Evolutionary conservation across 306 rosid genomes (phyloP).

Genomic region (Pyrus communis): DNA sequence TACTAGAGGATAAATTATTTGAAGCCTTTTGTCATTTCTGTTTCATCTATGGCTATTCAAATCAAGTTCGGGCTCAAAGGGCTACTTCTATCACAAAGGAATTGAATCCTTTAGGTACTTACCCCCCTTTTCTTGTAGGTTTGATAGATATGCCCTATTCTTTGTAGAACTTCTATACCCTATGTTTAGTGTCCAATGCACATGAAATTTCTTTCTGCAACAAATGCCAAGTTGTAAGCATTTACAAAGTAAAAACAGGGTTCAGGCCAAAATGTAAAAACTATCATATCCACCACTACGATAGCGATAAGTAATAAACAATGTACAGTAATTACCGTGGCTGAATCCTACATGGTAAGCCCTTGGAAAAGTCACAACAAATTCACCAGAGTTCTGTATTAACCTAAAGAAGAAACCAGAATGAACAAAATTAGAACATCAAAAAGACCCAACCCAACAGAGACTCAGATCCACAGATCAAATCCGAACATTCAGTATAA

Average conservation of each 20-base stretch:
- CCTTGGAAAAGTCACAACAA: constrained; percentile 97
- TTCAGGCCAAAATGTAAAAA: constrained; percentile 1
- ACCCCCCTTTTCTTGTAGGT: neutral
- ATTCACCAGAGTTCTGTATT: constrained; percentile 97
- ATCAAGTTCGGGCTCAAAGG: neutral
- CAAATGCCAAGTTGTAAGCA: constrained; percentile 1
- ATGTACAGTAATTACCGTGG: constrained; percentile 75
- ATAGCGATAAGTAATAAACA: neutral
- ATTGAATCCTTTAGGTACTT: neutral
- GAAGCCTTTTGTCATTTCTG: neutral
- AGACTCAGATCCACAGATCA: constrained; percentile 8
- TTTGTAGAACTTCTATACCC: neutral
- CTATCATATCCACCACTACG: constrained; percentile 1
- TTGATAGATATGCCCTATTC: neutral
- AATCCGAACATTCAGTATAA: constrained; percentile 6
- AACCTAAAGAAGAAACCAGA: constrained; percentile 59
- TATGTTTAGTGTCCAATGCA: neutral
- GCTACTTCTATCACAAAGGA: neutral
- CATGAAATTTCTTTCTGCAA: constrained; percentile 6
- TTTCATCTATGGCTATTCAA: neutral
- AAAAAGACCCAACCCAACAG: constrained; percentile 4
- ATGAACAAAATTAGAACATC: constrained; percentile 28
- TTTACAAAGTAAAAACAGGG: neutral
- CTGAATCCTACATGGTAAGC: constrained; percentile 99
- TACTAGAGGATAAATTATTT: neutral